Percentiles rank a stretch among this genome's conserved stretches.
Evolutionary conservation across 2,329 filamentous ascomycete genomes (phyloP).

Genomic region (Arthrobotrys iridis): DNA sequence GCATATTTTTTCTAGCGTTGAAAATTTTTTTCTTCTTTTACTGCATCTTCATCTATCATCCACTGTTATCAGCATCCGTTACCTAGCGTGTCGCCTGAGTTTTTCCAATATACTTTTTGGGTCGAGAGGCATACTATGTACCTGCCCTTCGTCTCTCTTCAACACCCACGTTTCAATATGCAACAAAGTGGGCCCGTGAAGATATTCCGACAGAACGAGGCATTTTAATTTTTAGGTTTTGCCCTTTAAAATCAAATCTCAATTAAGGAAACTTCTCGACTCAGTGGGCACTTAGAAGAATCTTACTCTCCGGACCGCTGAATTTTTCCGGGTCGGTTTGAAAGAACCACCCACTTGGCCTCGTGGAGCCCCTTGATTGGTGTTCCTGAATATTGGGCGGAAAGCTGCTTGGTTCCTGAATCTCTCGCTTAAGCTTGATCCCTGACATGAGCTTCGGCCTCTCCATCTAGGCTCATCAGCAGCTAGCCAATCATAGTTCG

Average conservation of each 20-base stretch:
- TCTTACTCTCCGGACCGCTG: conserved; percentile 33
- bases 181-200: conserved; percentile 24
- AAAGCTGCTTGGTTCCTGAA: conserved; percentile 47
- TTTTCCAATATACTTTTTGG: neutral
- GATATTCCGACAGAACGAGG: conserved; percentile 10
- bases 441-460: conserved; percentile 46
- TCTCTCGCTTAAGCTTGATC: conserved; percentile 49
- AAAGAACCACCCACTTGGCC: conserved; percentile 40
- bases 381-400: conserved; percentile 51
- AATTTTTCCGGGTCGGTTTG: conserved; percentile 45
- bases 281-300: conserved; percentile 18
- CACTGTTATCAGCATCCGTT: neutral
- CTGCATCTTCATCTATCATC: neutral
- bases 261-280: conserved; percentile 26
- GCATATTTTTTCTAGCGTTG: conserved; percentile 2
- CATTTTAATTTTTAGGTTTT: conserved; percentile 15
- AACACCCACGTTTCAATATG: conserved; percentile 18
- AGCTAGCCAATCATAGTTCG: conserved; percentile 33
- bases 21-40: neutral
- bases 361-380: conserved; percentile 51
- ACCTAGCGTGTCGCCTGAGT: neutral
- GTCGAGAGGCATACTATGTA: neutral
- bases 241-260: neutral
- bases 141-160: neutral
- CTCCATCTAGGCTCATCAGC: conserved; percentile 43